phyloP scores from a whole-genome alignment of 2,329 filamentous ascomycete genomes.

The Colletotrichum sp. region DNA sequence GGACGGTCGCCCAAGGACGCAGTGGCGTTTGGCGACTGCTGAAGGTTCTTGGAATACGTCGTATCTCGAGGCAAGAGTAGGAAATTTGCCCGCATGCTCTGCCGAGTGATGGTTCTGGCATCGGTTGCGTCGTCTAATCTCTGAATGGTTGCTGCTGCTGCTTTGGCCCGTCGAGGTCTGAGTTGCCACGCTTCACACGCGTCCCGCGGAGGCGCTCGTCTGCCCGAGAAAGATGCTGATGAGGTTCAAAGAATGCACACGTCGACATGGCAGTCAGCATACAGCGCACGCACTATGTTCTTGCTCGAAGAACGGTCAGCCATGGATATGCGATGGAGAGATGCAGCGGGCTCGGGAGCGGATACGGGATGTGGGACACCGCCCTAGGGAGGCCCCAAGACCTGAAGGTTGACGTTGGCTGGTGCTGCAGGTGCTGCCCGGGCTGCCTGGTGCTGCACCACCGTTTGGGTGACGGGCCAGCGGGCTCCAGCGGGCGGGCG shows the following conservation, averaged over 20 bases:
- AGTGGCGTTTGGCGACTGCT: too few relatives aligned
- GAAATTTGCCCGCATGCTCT: background rate
- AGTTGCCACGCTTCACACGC: background rate
- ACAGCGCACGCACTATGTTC: background rate
- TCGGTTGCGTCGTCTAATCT: background rate
- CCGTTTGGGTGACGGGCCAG: background rate
- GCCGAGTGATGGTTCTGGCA: background rate
- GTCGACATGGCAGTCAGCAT: background rate
- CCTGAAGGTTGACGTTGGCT: background rate
- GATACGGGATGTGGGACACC: background rate
- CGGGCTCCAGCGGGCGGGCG: background rate
- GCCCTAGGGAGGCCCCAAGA: background rate
- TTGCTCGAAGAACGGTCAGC: background rate
- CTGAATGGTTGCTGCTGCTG: background rate
- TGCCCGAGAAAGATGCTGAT: background rate
- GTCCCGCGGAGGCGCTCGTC: background rate
- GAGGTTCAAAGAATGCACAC: background rate
- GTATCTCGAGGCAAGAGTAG: background rate
- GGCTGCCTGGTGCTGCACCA: background rate
- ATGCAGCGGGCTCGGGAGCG: background rate
- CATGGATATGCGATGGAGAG: background rate
- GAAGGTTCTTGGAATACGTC: background rate
- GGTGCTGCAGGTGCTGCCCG: background rate
- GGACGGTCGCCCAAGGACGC: background rate
- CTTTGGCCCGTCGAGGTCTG: background rate